Conservation (phyloP, 805 yeast genomes). For the Helenozyma rhizophorensis region DNA sequence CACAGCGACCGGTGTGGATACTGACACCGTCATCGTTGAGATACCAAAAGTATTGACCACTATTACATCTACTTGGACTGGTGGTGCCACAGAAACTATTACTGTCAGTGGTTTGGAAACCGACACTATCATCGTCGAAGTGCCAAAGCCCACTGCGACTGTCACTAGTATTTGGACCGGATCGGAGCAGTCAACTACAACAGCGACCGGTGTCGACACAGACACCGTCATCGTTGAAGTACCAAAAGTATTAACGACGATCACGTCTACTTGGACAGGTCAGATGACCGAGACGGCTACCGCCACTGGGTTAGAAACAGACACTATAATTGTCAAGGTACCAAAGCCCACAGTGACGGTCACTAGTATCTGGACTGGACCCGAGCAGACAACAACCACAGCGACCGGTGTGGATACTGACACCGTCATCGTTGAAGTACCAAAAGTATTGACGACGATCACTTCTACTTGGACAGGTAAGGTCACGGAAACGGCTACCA, state of each 20-base stretch:
- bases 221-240: neutral
- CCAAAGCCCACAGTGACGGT: neutral
- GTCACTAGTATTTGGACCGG: conserved; percentile 2
- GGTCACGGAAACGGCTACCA: too few species aligned
- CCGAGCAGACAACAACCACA: neutral
- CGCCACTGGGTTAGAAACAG: too few species aligned
- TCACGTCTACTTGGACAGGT: neutral
- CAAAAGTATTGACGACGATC: neutral
- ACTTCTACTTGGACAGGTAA: conserved; percentile 9
- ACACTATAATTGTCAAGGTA: too few species aligned
- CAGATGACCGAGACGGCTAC: too few species aligned
- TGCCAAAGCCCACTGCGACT: neutral
- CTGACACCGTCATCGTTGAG: conserved; percentile 9
- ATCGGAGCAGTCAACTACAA: conserved; percentile 1
- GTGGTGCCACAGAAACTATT: too few species aligned
- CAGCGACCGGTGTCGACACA: too few species aligned
- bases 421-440: conserved; percentile 6
- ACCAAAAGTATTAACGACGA: neutral
- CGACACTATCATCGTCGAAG: too few species aligned
- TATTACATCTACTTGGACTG: conserved; percentile 12
- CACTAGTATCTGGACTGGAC: conserved; percentile 3
- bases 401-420: too few species aligned
- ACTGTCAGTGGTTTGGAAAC: too few species aligned
- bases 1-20: conserved; percentile 5
- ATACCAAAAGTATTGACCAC: conserved; percentile 7